These are phyloP conservation scores for Apophysomyces trapeziformis DNA, from an alignment of 371 early-diverging fungal species.

Conservation along the genomic window DNA sequence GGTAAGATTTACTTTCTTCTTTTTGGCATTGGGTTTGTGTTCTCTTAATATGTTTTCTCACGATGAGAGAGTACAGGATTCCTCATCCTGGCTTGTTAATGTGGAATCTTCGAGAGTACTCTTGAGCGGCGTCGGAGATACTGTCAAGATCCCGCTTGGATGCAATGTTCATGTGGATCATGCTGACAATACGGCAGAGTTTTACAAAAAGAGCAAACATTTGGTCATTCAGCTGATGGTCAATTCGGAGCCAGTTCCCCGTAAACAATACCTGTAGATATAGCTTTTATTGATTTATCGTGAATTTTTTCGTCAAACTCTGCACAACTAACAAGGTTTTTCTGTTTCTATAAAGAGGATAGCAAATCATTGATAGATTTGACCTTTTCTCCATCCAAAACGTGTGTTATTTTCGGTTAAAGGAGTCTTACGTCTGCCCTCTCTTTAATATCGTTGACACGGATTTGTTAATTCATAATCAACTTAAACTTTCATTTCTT, in stretches of 20 bases:
- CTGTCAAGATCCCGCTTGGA: conserved; percentile 21
- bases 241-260: conserved; percentile 13
- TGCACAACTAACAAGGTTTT: not conserved
- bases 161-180: conserved; percentile 24
- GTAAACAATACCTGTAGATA: conserved; percentile 30
- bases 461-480: conserved; percentile 15
- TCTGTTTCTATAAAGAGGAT: conserved; percentile 18
- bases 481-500: conserved; percentile 16
- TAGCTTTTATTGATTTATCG: conserved; percentile 8
- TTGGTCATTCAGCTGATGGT: conserved; percentile 32
- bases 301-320: not conserved
- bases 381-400: conserved; percentile 20
- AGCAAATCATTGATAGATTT: conserved; percentile 16
- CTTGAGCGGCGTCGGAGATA: conserved; percentile 18
- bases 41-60: not conserved
- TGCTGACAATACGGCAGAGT: conserved; percentile 26
- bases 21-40: not conserved
- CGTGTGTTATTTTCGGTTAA: conserved; percentile 15
- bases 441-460: conserved; percentile 14
- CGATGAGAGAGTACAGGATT: conserved; percentile 22
- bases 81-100: conserved; percentile 33
- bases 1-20: conserved; percentile 21
- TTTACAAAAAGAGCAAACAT: conserved; percentile 29
- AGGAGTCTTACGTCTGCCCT: conserved; percentile 19
- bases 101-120: conserved; percentile 36